phyloP scores from a whole-genome alignment of 805 yeast species.

The Hanseniaspora mollemarum region DNA sequence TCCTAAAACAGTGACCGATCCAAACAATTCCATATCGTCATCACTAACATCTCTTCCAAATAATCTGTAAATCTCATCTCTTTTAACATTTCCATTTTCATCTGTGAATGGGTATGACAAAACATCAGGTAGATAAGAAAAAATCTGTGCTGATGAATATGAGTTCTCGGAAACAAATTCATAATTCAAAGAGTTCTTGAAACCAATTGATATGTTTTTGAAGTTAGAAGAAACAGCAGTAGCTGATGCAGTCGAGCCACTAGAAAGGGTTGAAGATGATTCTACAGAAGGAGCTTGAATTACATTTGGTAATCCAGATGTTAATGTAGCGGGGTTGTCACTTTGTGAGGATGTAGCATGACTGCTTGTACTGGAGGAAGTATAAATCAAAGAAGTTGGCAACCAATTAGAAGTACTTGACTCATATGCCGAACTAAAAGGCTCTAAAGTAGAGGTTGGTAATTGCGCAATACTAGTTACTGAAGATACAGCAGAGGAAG shows the following conservation, averaged over 20 bases:
- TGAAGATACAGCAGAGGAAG: constrained; percentile 13
- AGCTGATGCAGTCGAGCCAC: neutral
- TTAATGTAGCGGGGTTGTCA: constrained; percentile 15
- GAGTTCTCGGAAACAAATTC: constrained; percentile 77
- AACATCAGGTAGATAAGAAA: constrained; percentile 63
- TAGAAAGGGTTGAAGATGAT: neutral
- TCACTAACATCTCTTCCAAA: constrained; percentile 17
- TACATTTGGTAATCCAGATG: constrained; percentile 35
- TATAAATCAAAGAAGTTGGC: constrained; percentile 24
- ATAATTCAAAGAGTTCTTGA: constrained; percentile 67
- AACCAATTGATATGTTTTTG: constrained; percentile 32
- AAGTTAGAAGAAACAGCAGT: constrained; percentile 22
- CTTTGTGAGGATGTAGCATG: no score
- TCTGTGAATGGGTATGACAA: constrained; percentile 49
- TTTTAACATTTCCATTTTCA: constrained; percentile 5
- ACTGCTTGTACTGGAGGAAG: constrained; percentile 25
- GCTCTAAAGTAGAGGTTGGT: constrained; percentile 17
- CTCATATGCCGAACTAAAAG: constrained; percentile 20
- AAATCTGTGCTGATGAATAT: constrained; percentile 65
- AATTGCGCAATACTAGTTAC: constrained; percentile 10
- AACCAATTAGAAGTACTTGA: constrained; percentile 28
- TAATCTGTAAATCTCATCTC: constrained; percentile 9
- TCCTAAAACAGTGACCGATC: constrained; percentile 45
- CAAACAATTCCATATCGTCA: constrained; percentile 24
- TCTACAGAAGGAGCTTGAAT: constrained; percentile 27